Percentiles rank a stretch among this genome's conserved stretches.
Conservation (phyloP, 176 grass and related monocot genomes). For the Pontederia crassipes region DNA sequence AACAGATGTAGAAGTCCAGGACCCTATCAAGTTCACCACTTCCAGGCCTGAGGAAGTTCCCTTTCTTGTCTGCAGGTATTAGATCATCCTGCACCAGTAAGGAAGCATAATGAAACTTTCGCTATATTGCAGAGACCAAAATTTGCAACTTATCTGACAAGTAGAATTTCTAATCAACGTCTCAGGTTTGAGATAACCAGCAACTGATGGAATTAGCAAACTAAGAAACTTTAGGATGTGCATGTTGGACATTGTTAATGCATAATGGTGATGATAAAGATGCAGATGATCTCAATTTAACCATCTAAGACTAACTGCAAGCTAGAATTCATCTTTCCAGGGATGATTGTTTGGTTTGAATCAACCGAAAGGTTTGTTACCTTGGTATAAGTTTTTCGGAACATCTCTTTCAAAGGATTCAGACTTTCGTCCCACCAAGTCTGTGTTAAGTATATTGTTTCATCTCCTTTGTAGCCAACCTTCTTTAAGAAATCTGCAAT, state of each 20-base stretch:
- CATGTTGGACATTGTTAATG: no score
- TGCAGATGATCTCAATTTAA: neutral
- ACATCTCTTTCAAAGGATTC: slow-evolving; percentile 16
- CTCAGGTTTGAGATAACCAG: neutral
- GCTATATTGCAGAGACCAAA: neutral
- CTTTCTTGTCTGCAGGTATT: slow-evolving; percentile 28
- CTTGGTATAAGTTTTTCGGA: slow-evolving; percentile 35
- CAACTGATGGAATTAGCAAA: no score
- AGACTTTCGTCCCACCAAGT: slow-evolving; percentile 26
- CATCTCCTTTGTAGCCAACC: slow-evolving; percentile 12
- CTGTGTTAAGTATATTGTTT: slow-evolving; percentile 21
- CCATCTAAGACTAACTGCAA: neutral
- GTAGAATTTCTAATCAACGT: neutral
- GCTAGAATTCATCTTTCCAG: neutral
- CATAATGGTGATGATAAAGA: no score
- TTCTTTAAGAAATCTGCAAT: slow-evolving; percentile 9
- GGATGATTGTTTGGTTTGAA: neutral
- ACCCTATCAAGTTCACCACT: slow-evolving; percentile 19
- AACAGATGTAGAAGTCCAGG: slow-evolving; percentile 28
- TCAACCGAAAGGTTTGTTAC: neutral
- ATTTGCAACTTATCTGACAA: neutral
- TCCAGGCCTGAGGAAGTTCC: slow-evolving; percentile 10
- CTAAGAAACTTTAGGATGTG: no score
- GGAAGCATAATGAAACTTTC: neutral
- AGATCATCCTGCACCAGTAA: slow-evolving; percentile 26